Percentiles rank a stretch among this genome's conserved stretches.
Conservation (phyloP, 2,329 filamentous ascomycete species). For the Fusarium tjaetaba region DNA sequence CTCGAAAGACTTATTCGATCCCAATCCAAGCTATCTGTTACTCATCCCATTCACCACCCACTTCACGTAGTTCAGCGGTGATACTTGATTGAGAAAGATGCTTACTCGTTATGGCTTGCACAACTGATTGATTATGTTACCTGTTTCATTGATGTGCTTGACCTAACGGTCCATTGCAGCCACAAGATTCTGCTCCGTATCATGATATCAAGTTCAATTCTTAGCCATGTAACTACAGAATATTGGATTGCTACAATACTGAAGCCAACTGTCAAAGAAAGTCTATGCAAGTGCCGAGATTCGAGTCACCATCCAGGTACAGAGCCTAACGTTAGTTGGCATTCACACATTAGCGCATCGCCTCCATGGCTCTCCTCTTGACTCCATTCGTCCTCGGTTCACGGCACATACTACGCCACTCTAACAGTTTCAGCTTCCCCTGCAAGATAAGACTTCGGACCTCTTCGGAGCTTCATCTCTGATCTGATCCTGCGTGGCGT, state of each 20-base stretch:
- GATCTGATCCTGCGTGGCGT: not conserved
- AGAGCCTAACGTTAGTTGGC: not conserved
- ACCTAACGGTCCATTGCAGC: no score
- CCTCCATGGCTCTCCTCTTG: not conserved
- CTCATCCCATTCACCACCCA: fast-evolving
- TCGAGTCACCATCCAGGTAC: not conserved
- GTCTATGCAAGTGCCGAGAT: not conserved
- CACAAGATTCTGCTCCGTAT: not conserved
- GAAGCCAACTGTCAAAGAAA: not conserved
- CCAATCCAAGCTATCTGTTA: not conserved
- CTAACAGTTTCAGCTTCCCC: not conserved
- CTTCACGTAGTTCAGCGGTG: fast-evolving
- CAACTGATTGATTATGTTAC: no score
- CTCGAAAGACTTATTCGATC: no score
- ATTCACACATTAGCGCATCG: no score
- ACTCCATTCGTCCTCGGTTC: not conserved
- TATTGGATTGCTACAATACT: fast-evolving
- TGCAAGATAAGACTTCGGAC: not conserved
- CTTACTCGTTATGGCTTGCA: no score
- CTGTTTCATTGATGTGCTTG: no score
- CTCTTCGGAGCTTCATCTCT: not conserved
- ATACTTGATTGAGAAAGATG: fast-evolving
- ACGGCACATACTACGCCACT: not conserved
- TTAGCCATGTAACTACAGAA: no score
- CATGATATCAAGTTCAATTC: not conserved